These are phyloP conservation scores for Pholiota molesta DNA, from an alignment of 768 basidiomycete species.

Conservation along the genomic window DNA sequence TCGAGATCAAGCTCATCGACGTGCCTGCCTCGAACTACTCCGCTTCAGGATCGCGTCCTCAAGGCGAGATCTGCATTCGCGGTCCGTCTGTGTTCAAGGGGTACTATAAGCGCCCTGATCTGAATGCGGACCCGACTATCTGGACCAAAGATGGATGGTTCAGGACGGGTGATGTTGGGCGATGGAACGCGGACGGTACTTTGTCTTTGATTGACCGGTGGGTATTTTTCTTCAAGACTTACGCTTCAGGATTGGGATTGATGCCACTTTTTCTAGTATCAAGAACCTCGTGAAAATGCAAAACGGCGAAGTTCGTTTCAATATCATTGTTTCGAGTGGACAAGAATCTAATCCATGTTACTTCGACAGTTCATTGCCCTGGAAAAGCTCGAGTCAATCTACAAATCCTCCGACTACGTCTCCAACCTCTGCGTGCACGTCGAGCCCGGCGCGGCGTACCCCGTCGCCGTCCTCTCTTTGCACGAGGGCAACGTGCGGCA, in stretches of 20 bases:
- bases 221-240: background rate
- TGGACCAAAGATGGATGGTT: slow-evolving; percentile 90
- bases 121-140: slow-evolving; percentile 73
- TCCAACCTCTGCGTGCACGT: slow-evolving; percentile 85
- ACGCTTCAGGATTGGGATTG: background rate
- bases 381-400: slow-evolving; percentile 84
- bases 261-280: slow-evolving; percentile 33
- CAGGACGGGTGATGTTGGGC: slow-evolving; percentile 87
- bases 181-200: slow-evolving; percentile 90
- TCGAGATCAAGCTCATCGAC: slow-evolving; percentile 82
- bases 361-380: slow-evolving; percentile 78
- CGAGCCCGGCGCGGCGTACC: slow-evolving; percentile 71
- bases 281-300: slow-evolving; percentile 89
- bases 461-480: slow-evolving; percentile 82
- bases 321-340: background rate
- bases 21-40: slow-evolving; percentile 61
- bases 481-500: slow-evolving; percentile 76
- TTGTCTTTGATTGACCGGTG: slow-evolving; percentile 79
- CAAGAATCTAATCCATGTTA: slow-evolving; percentile 5
- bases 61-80: slow-evolving; percentile 85
- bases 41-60: slow-evolving; percentile 35
- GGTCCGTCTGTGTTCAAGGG: slow-evolving; percentile 79
- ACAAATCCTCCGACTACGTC: slow-evolving; percentile 83
- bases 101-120: slow-evolving; percentile 86
- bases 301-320: slow-evolving; percentile 62